Evolutionary conservation across 1,139 yeast species (phyloP), one percentile per base, ranked within the genome.

Genomic region (Saccharomyces hybrid): DNA sequence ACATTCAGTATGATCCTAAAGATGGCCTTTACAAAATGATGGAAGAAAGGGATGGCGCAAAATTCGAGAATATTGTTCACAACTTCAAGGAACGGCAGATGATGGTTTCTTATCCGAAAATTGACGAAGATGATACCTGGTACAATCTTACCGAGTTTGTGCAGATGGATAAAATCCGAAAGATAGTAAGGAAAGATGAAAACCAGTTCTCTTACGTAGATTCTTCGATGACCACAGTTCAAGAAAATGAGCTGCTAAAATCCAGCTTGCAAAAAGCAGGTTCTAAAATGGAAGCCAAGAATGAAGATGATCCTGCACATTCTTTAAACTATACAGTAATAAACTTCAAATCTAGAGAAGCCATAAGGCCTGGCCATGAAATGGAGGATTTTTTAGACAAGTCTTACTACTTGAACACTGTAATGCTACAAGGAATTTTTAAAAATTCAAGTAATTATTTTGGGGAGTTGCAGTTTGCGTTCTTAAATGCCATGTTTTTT

Each of bases 381-480:
- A 76, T 78, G 48, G 61, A 64, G 23, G 76, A 76, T 53, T 72
- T 71, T 29, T 54, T 72, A 23, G 81, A 78, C 62, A 77, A 76
- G 56, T 69, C 78, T 5, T 72, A 78, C 75, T 76, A 74, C 56
- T 58, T 78, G 38, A 59, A 65, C 25, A 64, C 70, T 5, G 57
- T 71, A n/a, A 51, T 72, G 16, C 50, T 67, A 3, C 52, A 59
- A 1, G 55, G 56, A 25, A 52, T 57, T 3, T 66, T 59, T 48
- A 62, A 63, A 46, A 59, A 61, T 20, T 64, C 59, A 34, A 56
- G 63, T 5, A 50, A 55, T 1, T 59, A 74, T 5, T 54, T 76
- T 27, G 75, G 78, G 5, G 81, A 78, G 55, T 57, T 77, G 29
- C 77, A 77, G 57, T 60, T 75, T 27, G 59, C 73, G 2, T 78